Conservation (phyloP, 306 rosid species). For the Inga leiocalycina region DNA sequence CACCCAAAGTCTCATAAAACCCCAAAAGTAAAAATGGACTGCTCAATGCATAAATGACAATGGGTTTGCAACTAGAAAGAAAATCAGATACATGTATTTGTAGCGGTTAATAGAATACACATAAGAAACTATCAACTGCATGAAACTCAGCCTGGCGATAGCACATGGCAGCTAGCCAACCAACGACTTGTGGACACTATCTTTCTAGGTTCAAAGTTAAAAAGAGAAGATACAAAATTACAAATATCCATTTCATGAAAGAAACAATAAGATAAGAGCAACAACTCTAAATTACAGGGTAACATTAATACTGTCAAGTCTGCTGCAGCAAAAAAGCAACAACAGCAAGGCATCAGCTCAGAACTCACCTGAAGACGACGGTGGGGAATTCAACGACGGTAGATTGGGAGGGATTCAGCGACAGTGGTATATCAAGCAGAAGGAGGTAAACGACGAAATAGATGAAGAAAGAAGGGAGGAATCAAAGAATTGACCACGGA, state of each 20-base stretch:
- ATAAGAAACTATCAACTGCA: background rate
- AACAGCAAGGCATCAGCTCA: background rate
- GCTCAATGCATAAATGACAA: background rate
- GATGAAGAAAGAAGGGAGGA: background rate
- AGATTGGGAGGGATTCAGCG: background rate
- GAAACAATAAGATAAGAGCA: background rate
- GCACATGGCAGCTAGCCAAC: background rate
- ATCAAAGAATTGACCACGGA: background rate
- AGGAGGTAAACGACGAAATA: background rate
- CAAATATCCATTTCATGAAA: background rate
- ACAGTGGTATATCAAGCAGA: background rate
- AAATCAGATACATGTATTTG: background rate
- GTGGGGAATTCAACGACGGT: background rate
- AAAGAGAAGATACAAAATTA: background rate
- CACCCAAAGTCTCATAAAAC: background rate
- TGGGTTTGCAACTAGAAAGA: background rate
- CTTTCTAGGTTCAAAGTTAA: background rate
- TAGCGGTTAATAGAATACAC: background rate
- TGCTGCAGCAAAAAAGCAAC: background rate
- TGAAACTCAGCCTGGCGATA: background rate
- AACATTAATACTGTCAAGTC: background rate
- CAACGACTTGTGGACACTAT: background rate
- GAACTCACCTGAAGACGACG: background rate
- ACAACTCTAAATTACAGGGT: background rate
- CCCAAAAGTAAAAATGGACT: background rate